Base-by-base conservation (phyloP, 2,329 filamentous ascomycete genomes). In the Colletotrichum salicis region DNA sequence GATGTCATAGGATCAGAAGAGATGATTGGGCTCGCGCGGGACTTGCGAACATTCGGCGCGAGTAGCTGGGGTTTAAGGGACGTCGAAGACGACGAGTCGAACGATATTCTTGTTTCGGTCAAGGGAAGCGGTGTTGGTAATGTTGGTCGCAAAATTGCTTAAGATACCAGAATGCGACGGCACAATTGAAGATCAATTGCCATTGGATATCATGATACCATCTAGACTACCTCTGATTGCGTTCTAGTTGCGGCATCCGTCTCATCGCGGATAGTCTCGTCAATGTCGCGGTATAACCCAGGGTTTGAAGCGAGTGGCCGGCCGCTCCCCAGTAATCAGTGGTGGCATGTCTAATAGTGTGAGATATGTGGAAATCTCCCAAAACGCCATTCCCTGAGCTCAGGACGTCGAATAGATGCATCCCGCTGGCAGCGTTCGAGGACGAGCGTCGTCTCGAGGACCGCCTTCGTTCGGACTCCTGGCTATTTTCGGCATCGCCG, bases 81-180 rank as follows among this genome's bases (percentile, higher is more conserved):
- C 75, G 91, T 89, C 13, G 87, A 88, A 11, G 88, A 90, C 31
- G 90, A 90, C 37, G 89, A 92, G 55, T 90, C 90, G 41, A 88
- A 84, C 22, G 93, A 97, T 80, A 88, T 98, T 63, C 88, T 97
- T 72, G 87, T 99, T 76, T 97, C 94, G 76, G 93, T 99, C 55
- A 97, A 98, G 78, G 96, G 96, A 37, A 91, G 91, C 77, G 96
- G 96, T 55, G 94, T 99, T 71, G 96, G 96, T 35, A 99, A 98
- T 80, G 93, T 98, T 60, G 96, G 96, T 64, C 90, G 95, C 78
- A 98, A 98, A 84, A 93, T 98, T 78, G 88, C 88, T 77, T 90
- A 82, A 82, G 51, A 77, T 70, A 73, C 67, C 73, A 73, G 41
- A 35, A 41, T 61, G 27, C 41, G 22, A 48, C 31, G 33, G 56